Conservation (phyloP, 352 stramenopile species). For the Phytopythium kandeliae region DNA sequence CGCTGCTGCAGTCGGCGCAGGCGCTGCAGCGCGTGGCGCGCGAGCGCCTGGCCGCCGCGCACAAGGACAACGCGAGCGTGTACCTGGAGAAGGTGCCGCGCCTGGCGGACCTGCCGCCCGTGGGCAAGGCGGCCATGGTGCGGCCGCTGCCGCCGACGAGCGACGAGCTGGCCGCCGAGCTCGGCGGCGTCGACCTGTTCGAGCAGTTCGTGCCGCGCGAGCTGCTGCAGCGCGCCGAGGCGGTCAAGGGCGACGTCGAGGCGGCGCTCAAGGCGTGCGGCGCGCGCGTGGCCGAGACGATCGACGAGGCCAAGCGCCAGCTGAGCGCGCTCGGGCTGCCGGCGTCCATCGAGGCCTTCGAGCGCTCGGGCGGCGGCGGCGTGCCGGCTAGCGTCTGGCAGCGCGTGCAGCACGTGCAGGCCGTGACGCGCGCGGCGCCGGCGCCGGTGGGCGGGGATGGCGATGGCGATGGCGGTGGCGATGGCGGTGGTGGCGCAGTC, state of each 20-base stretch:
- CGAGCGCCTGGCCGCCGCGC: slow-evolving; percentile 47
- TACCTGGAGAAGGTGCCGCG: slow-evolving; percentile 75
- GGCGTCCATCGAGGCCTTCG: slow-evolving; percentile 74
- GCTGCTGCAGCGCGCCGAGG: slow-evolving; percentile 37
- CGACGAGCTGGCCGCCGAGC: slow-evolving; percentile 49
- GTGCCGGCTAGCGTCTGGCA: slow-evolving; percentile 52
- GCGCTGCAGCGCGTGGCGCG: slow-evolving; percentile 50
- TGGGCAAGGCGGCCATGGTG: slow-evolving; percentile 70
- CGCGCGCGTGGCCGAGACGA: slow-evolving; percentile 37
- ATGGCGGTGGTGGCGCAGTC: slow-evolving; percentile 14
- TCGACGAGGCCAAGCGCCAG: slow-evolving; percentile 42
- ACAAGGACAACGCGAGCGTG: slow-evolving; percentile 79
- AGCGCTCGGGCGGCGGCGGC: slow-evolving; percentile 53
- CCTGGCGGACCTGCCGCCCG: slow-evolving; percentile 36
- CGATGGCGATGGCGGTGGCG: slow-evolving; percentile 11
- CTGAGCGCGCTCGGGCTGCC: slow-evolving; percentile 57
- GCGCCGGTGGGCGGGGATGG: no score
- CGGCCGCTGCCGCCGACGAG: slow-evolving; percentile 37
- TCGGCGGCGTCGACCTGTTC: slow-evolving; percentile 59
- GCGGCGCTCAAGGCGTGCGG: slow-evolving; percentile 30
- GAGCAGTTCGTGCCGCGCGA: slow-evolving; percentile 58
- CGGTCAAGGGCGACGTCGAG: slow-evolving; percentile 44
- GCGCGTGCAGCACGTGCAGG: slow-evolving; percentile 47
- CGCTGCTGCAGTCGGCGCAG: slow-evolving; percentile 46
- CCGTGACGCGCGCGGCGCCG: slow-evolving; percentile 9